Evolutionary conservation across 805 yeast species (phyloP), one percentile per base, ranked within the genome.

Genomic region (Candida golubevii): DNA sequence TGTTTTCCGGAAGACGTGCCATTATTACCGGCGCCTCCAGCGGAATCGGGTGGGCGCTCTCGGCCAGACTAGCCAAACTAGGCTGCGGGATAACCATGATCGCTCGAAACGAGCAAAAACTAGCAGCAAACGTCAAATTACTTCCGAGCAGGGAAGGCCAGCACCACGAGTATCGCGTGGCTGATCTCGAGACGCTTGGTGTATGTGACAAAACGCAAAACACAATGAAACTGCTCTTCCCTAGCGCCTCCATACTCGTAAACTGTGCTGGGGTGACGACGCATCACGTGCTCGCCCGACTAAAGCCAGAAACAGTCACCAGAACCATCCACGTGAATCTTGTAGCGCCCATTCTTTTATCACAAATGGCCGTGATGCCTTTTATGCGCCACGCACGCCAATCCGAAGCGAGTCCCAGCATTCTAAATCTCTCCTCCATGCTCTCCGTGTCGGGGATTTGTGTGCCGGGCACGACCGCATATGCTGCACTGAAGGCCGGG

Each of bases 221-320:
- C n/a, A 32, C 7, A 8, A 30, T 61, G 26, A 35, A 33, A 29
- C 36, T 59, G 36, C 45, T 58, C 3, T 61, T 74, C 38, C 59
- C 68, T 33, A 59, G 61, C 0, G 60, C 69, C 6, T 69, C 75
- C 28, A 70, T 80, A 2, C 63, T 84, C 13, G 67, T 84, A 18
- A 83, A 83, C 53, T 63, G 90, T 60, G 87, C 87, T 0, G 88
- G 96, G 0, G 54, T 80, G 1, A 69, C 88, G 4, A 88, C 82
- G 51, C 66, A 73, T 27, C 64, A 73, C 1, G 64, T 87, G 26
- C 60, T 85, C 3, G 52, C 75, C 15, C 55, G 67, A 18, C 71
- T 81, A 1, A 49, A 71, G 2, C 57, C 61, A 0, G 57, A 61
- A 0, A 71, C 70, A 14, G 75, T 86, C 11, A 56, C 63, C 2